A percentile compares a stretch with the other conserved stretches of the same genome.
Conservation (phyloP, 2,329 filamentous ascomycete species). For the Colletotrichum lupini region DNA sequence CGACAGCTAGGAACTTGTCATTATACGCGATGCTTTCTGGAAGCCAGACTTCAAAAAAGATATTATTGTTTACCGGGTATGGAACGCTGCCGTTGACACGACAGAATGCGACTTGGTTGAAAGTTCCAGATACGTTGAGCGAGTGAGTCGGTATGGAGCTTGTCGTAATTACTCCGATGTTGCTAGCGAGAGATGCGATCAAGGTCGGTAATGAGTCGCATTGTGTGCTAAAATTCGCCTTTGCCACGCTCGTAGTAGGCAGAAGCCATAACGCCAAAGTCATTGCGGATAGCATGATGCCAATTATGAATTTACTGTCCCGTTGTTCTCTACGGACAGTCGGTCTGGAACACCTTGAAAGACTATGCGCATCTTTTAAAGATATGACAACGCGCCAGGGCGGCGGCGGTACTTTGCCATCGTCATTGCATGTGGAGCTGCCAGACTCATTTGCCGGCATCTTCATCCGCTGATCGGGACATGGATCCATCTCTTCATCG, state of each 20-base stretch:
- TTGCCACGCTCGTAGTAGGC: background rate
- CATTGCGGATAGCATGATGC: constrained; percentile 19
- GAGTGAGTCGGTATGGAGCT: background rate
- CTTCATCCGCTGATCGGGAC: background rate
- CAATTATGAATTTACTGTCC: background rate
- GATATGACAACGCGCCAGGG: background rate
- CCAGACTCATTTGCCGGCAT: background rate
- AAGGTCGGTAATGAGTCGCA: background rate
- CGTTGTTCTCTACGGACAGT: background rate
- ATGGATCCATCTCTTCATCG: background rate
- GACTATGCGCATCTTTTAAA: background rate
- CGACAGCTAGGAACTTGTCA: constrained; percentile 13
- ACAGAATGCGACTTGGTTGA: constrained; percentile 10
- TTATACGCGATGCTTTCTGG: background rate
- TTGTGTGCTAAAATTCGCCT: background rate
- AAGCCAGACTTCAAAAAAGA: constrained; percentile 19
- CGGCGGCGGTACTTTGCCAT: background rate
- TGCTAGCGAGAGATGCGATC: background rate
- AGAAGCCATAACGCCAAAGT: background rate
- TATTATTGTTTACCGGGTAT: constrained; percentile 9
- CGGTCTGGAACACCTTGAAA: too few species aligned
- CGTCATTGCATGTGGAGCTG: background rate
- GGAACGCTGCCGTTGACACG: constrained; percentile 1
- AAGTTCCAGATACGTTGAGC: background rate
- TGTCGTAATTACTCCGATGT: background rate